phyloP scores from a whole-genome alignment of 371 early-diverging fungal genomes.

The Rhizopus arrhizus region DNA sequence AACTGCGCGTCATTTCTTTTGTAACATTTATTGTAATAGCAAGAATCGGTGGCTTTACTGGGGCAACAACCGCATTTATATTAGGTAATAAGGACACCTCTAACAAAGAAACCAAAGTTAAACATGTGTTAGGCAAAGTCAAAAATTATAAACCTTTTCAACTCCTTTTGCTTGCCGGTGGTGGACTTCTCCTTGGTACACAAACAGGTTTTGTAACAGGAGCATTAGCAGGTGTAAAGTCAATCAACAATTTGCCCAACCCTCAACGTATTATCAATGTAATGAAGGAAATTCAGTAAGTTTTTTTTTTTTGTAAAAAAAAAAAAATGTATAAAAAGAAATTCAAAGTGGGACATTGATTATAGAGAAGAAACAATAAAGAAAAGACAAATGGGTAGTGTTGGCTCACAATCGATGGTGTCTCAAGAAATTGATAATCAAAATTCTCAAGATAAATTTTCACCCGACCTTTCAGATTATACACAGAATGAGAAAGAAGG shows the following conservation, averaged over 20 bases:
- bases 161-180: constrained; percentile 37
- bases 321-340: no score
- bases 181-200: constrained; percentile 50
- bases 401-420: neutral
- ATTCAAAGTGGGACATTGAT: no score
- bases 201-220: constrained; percentile 52
- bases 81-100: constrained; percentile 20
- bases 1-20: neutral
- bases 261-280: constrained; percentile 45
- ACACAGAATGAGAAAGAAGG: neutral
- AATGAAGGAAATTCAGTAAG: constrained; percentile 50
- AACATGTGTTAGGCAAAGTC: constrained; percentile 21
- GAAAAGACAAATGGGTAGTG: no score
- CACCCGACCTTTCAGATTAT: constrained; percentile 10
- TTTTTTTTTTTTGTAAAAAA: neutral
- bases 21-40: constrained; percentile 24
- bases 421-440: no score
- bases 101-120: neutral
- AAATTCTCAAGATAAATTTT: constrained; percentile 4
- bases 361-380: no score
- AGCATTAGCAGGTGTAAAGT: constrained; percentile 41
- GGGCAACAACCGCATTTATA: constrained; percentile 36
- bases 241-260: constrained; percentile 44
- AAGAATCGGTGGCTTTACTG: constrained; percentile 41
- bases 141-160: constrained; percentile 41